Conservation (phyloP, 2,329 filamentous ascomycete genomes). For the Chrysoporthe austroafricana region DNA sequence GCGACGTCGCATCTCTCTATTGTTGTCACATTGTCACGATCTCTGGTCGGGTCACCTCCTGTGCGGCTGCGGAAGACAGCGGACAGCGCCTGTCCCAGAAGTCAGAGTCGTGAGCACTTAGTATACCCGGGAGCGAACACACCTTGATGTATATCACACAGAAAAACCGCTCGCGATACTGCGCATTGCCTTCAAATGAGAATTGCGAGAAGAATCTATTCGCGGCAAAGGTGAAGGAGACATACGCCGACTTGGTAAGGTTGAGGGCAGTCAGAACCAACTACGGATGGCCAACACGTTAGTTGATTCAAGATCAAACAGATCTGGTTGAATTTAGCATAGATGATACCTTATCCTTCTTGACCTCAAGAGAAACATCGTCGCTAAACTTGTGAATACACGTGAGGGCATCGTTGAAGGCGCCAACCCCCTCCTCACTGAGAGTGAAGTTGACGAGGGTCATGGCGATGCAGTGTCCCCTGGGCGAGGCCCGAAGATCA, state of each 20-base stretch:
- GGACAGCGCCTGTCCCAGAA: slow-evolving; percentile 59
- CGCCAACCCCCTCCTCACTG: slow-evolving; percentile 71
- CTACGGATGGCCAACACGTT: slow-evolving; percentile 43
- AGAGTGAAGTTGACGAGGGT: slow-evolving; percentile 73
- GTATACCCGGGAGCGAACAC: slow-evolving; percentile 14
- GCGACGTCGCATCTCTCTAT: slow-evolving; percentile 76
- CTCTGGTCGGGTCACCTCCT: slow-evolving; percentile 58
- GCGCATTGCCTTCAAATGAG: slow-evolving; percentile 60
- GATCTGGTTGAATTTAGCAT: neutral
- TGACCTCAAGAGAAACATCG: slow-evolving; percentile 74
- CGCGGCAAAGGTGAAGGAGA: slow-evolving; percentile 69
- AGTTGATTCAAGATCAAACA: slow-evolving; percentile 19
- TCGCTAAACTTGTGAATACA: slow-evolving; percentile 83
- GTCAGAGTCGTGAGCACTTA: slow-evolving; percentile 11
- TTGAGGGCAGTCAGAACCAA: slow-evolving; percentile 77
- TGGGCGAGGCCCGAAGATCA: neutral
- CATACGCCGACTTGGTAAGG: slow-evolving; percentile 79
- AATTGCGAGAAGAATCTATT: slow-evolving; percentile 75
- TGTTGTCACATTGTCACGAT: slow-evolving; percentile 67
- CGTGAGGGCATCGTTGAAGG: slow-evolving; percentile 72
- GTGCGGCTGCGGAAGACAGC: slow-evolving; percentile 74
- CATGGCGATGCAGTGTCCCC: slow-evolving; percentile 40
- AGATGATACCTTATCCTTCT: slow-evolving; percentile 62
- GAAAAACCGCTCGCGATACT: slow-evolving; percentile 65
- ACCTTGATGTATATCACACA: slow-evolving; percentile 77